phyloP scores from a whole-genome alignment of 2,329 filamentous ascomycete genomes.

The Phialophora tarda region DNA sequence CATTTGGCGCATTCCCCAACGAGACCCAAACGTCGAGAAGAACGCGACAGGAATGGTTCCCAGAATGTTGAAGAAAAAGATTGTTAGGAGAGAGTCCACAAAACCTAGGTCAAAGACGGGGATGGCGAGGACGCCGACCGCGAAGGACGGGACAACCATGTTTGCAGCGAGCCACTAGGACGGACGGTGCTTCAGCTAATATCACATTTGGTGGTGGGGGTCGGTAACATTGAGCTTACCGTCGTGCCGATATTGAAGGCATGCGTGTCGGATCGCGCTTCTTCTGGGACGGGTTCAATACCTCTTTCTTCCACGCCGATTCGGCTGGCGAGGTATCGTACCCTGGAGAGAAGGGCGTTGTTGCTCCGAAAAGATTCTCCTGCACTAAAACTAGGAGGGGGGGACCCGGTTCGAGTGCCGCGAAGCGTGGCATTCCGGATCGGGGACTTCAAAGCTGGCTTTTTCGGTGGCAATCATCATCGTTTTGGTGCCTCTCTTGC shows the following conservation, averaged over 20 bases:
- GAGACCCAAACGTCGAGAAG: constrained; percentile 77
- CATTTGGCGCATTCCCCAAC: constrained; percentile 78
- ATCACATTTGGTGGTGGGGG: constrained; percentile 4
- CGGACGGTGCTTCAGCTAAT: no score
- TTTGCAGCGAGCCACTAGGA: constrained; percentile 80
- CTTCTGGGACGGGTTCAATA: constrained; percentile 74
- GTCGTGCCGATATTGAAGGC: constrained; percentile 73
- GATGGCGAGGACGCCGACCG: constrained; percentile 73
- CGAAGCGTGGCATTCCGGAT: no score
- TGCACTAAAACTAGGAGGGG: no score
- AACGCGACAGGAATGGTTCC: constrained; percentile 75
- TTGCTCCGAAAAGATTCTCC: no score
- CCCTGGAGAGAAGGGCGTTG: no score
- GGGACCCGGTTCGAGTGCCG: no score
- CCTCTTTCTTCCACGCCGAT: no score
- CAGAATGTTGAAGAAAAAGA: constrained; percentile 76
- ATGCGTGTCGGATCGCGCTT: constrained; percentile 69
- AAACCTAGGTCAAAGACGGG: constrained; percentile 73
- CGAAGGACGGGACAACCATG: constrained; percentile 77
- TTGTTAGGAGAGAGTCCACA: constrained; percentile 72
- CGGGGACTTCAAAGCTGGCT: no score
- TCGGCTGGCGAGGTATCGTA: no score
- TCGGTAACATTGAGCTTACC: no score
- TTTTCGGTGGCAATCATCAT: no score
- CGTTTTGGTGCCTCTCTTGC: no score